These are phyloP conservation scores for Solanum chacoense DNA, from an alignment of 305 asterid genomes.

Conservation along the genomic window DNA sequence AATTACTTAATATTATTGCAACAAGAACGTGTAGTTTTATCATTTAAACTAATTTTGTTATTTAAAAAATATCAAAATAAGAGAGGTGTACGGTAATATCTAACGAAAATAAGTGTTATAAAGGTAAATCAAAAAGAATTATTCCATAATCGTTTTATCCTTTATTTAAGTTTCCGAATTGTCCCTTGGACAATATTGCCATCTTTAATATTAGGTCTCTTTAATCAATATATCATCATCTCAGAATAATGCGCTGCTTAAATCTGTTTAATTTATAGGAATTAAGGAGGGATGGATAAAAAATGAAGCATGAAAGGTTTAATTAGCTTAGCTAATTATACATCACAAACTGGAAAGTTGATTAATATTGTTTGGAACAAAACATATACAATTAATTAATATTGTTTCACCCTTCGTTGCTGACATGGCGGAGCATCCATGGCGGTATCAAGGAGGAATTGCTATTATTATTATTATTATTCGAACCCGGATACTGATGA, in stretches of 20 bases:
- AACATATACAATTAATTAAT: not conserved
- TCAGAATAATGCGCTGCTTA: not conserved
- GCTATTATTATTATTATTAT: not conserved
- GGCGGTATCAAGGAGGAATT: slow-evolving; percentile 19
- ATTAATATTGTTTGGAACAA: not conserved
- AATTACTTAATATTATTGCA: not conserved
- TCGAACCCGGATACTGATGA: not conserved
- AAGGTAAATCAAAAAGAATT: not conserved
- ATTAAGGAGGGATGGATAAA: not conserved
- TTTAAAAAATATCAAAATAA: not conserved
- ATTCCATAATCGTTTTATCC: not conserved
- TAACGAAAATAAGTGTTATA: not conserved
- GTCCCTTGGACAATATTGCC: not conserved
- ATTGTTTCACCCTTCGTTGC: not conserved
- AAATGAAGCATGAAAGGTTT: not conserved
- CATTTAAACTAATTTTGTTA: not conserved
- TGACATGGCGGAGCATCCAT: slow-evolving; percentile 33
- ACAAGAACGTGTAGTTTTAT: not conserved
- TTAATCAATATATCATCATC: not conserved
- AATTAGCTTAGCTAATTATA: not conserved
- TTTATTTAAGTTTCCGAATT: not conserved
- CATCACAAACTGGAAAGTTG: not conserved
- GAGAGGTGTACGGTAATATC: not conserved
- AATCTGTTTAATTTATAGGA: not conserved
- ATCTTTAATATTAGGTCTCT: not conserved